phyloP scores from a whole-genome alignment of 2,329 filamentous ascomycete genomes.

The Geosmithia morbida region DNA sequence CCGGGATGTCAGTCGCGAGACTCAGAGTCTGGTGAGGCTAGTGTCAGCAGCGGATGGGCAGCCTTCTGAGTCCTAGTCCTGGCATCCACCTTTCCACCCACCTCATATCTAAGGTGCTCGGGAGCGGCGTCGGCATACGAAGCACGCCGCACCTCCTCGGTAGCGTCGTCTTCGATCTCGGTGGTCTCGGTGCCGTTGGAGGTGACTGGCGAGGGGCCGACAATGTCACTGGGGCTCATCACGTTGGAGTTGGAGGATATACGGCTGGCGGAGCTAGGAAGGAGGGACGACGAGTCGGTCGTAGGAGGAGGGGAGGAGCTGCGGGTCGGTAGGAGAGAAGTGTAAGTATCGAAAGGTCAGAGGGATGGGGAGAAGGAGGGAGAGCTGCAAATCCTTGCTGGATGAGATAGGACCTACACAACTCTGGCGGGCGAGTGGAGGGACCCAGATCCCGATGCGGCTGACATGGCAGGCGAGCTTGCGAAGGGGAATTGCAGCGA shows the following conservation, averaged over 20 bases:
- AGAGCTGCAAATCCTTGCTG: neutral
- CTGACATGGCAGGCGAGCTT: constrained; percentile 36
- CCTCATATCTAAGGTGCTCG: constrained; percentile 14
- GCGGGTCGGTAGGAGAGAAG: neutral
- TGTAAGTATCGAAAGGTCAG: neutral
- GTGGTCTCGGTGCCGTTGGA: constrained; percentile 74
- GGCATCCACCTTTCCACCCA: constrained; percentile 7
- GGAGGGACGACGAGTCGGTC: constrained; percentile 32
- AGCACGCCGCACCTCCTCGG: constrained; percentile 36
- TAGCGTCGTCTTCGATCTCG: constrained; percentile 67
- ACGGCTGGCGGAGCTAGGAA: constrained; percentile 33
- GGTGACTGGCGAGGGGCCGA: constrained; percentile 72
- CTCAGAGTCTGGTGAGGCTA: constrained; percentile 16
- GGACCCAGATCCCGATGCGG: constrained; percentile 36
- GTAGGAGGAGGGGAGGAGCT: constrained; percentile 19
- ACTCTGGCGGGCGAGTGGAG: constrained; percentile 32
- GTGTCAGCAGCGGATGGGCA: constrained; percentile 10
- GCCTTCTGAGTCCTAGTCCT: no score
- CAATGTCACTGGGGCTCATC: constrained; percentile 51
- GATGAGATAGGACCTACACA: constrained; percentile 27
- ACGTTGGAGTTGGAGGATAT: constrained; percentile 34
- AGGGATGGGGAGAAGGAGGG: neutral
- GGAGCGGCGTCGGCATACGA: constrained; percentile 3
- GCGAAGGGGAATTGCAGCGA: constrained; percentile 28
- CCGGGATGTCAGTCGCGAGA: constrained; percentile 41